A percentile compares a stretch with the other conserved stretches of the same genome.
Evolutionary conservation across 805 yeast genomes (phyloP).

Genomic region (Cyberlindnera japonica): DNA sequence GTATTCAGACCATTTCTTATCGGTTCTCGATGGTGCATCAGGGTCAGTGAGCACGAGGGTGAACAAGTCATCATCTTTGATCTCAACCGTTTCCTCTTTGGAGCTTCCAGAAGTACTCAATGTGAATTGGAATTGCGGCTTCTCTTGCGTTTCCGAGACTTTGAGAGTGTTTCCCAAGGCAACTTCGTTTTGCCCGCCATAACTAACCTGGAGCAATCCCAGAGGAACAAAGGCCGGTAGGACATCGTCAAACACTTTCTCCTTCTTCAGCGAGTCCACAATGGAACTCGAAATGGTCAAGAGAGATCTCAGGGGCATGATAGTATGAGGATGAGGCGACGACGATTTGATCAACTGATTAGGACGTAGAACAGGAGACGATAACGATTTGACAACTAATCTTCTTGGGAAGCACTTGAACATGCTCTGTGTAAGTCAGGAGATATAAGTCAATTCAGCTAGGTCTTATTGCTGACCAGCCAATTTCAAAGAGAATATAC

Average conservation of each 20-base stretch:
- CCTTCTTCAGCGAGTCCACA: slow-evolving; percentile 36
- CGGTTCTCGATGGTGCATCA: slow-evolving; percentile 84
- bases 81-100: slow-evolving; percentile 20
- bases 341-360: too few species aligned
- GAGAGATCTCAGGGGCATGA: slow-evolving; percentile 24
- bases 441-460: too few species aligned
- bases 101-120: slow-evolving; percentile 23
- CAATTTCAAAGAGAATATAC: too few species aligned
- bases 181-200: slow-evolving; percentile 57
- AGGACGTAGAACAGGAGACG: too few species aligned
- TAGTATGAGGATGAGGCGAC: slow-evolving; percentile 6
- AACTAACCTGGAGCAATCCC: slow-evolving; percentile 56
- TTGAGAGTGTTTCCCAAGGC: slow-evolving; percentile 73
- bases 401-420: too few species aligned
- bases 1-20: slow-evolving; percentile 85
- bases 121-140: slow-evolving; percentile 66
- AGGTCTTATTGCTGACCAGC: too few species aligned
- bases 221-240: slow-evolving; percentile 27
- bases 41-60: slow-evolving; percentile 86
- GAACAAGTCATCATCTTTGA: slow-evolving; percentile 45
- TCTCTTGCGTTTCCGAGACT: slow-evolving; percentile 61
- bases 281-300: slow-evolving; percentile 29
- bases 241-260: slow-evolving; percentile 43
- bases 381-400: too few species aligned
- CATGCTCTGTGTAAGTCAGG: too few species aligned